Conservation (phyloP, 1,139 yeast genomes). For the Suhomyces wounanorum region DNA sequence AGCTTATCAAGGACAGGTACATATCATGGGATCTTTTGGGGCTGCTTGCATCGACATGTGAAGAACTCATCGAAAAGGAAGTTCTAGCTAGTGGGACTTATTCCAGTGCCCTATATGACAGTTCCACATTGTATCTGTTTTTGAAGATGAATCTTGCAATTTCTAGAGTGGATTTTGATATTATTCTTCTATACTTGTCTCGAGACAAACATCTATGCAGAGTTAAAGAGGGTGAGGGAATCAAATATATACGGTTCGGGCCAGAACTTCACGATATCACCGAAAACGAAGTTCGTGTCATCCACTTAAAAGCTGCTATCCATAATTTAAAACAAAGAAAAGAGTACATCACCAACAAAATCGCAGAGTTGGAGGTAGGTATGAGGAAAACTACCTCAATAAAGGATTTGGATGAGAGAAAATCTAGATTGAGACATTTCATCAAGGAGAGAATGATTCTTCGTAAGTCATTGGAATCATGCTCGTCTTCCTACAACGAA, state of each 20-base stretch:
- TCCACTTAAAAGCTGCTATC: slow-evolving; percentile 26
- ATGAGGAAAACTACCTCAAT: slow-evolving; percentile 12
- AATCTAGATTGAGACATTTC: slow-evolving; percentile 9
- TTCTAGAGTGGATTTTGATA: slow-evolving; percentile 25
- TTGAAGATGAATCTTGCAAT: slow-evolving; percentile 18
- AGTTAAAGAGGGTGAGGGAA: slow-evolving; percentile 15
- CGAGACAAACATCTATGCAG: slow-evolving; percentile 25
- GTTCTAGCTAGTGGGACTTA: slow-evolving; percentile 17
- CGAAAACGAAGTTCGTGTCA: slow-evolving; percentile 35
- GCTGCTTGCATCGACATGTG: slow-evolving; percentile 17
- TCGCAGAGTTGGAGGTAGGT: slow-evolving; percentile 24
- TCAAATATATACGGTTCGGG: slow-evolving; percentile 28
- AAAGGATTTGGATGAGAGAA: slow-evolving; percentile 7
- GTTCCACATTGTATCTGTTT: slow-evolving; percentile 17
- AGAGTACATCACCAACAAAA: slow-evolving; percentile 23
- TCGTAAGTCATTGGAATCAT: slow-evolving; percentile 23
- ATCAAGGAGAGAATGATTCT: slow-evolving; percentile 13
- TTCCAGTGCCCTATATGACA: slow-evolving; percentile 25
- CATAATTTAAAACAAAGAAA: slow-evolving; percentile 23
- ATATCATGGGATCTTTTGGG: slow-evolving; percentile 28
- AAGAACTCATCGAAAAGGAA: slow-evolving; percentile 12
- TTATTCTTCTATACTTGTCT: slow-evolving; percentile 28
- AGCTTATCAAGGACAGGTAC: slow-evolving; percentile 26
- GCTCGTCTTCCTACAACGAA: slow-evolving; percentile 36
- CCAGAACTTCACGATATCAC: slow-evolving; percentile 17